These are phyloP conservation scores for Microcos paniculata DNA, from an alignment of 345 rosid genomes.

Conservation along the genomic window DNA sequence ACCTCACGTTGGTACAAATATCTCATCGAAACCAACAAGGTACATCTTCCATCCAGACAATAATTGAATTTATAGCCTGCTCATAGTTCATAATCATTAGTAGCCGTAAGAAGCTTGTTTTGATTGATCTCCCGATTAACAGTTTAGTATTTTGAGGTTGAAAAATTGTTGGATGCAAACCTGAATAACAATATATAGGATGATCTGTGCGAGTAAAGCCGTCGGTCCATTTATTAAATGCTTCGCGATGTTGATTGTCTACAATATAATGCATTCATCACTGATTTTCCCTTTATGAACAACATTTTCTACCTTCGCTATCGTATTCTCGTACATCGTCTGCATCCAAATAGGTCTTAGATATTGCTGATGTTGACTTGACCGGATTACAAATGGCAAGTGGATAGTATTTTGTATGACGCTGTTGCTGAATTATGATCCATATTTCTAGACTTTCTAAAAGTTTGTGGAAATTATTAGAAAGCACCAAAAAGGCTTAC, in stretches of 20 bases:
- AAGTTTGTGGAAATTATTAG: too few relatives aligned
- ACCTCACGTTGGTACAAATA: too few relatives aligned
- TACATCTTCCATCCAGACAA: too few relatives aligned
- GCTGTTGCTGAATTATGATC: too few relatives aligned
- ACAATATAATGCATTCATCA: constrained; percentile 20
- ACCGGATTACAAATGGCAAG: neutral
- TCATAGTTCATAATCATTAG: neutral
- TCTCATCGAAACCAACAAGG: too few relatives aligned
- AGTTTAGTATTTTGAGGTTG: neutral
- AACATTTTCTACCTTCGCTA: constrained; percentile 32
- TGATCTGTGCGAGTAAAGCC: constrained; percentile 42
- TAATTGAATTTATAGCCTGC: too few relatives aligned
- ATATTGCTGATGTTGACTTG: too few relatives aligned
- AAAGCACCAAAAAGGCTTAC: too few relatives aligned
- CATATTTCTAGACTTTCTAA: too few relatives aligned
- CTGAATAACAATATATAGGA: constrained; percentile 56
- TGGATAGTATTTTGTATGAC: too few relatives aligned
- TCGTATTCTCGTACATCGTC: constrained; percentile 52
- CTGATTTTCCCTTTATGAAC: constrained; percentile 38
- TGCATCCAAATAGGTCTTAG: neutral
- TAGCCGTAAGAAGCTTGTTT: too few relatives aligned
- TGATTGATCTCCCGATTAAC: neutral
- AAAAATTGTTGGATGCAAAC: constrained; percentile 16
- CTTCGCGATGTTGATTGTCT: constrained; percentile 14
- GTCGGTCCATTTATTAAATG: constrained; percentile 33